Evolutionary conservation across 164 flowering plant species (phyloP).

Genomic region (Sextonia rubra): DNA sequence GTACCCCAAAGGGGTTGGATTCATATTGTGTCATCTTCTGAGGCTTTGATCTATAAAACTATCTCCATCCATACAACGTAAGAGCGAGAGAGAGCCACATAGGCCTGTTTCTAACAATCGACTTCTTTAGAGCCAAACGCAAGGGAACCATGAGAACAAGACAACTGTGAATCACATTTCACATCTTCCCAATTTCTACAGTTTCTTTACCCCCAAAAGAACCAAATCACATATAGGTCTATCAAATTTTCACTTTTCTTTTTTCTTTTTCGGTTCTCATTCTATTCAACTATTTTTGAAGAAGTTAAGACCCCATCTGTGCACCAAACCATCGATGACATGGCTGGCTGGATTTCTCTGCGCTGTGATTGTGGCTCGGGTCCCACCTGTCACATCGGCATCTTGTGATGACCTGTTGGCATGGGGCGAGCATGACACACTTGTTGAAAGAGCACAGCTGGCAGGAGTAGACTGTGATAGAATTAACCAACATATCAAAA

Average conservation of each 20-base stretch:
- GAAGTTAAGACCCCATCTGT: constrained; percentile 83
- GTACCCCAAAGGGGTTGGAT: too few relatives aligned
- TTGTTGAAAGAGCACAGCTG: constrained; percentile 23
- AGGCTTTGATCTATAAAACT: too few relatives aligned
- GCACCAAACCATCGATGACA: constrained; percentile 68
- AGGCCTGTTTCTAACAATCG: too few relatives aligned
- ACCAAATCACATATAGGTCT: neutral
- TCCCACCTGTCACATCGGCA: constrained; percentile 37
- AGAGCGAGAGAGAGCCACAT: too few relatives aligned
- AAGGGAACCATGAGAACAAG: too few relatives aligned
- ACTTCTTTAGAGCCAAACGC: too few relatives aligned
- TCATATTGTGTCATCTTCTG: too few relatives aligned
- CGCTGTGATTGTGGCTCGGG: constrained; percentile 65
- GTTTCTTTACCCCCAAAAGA: constrained; percentile 3
- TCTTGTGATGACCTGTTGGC: constrained; percentile 9
- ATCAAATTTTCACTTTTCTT: too few relatives aligned
- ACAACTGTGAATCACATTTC: too few relatives aligned
- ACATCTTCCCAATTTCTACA: too few relatives aligned
- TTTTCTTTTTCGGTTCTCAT: neutral
- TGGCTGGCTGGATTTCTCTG: constrained; percentile 50
- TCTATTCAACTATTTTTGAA: constrained; percentile 41
- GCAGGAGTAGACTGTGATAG: constrained; percentile 19
- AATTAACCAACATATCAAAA: too few relatives aligned
- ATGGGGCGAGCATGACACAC: constrained; percentile 29
- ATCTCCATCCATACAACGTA: too few relatives aligned